A percentile compares a stretch with the other conserved stretches of the same genome.
Conservation (phyloP, 495 filamentous ascomycete genomes). For the Aspergillus wentii region DNA sequence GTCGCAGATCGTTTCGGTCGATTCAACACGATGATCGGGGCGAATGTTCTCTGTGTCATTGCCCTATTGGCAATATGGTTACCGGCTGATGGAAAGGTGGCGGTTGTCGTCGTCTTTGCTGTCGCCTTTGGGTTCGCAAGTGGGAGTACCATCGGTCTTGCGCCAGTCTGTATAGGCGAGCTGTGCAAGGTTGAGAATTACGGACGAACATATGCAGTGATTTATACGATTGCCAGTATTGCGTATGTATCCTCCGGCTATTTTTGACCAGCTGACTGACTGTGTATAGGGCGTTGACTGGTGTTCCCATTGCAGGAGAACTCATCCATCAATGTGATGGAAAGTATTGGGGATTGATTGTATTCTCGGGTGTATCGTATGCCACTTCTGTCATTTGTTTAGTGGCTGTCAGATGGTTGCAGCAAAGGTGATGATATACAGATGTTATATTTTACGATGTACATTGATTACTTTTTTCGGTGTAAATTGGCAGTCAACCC, state of each 20-base stretch:
- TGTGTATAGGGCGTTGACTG: constrained; percentile 61
- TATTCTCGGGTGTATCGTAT: constrained; percentile 49
- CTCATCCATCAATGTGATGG: constrained; percentile 26
- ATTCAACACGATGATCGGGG: constrained; percentile 61
- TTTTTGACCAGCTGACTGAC: no score
- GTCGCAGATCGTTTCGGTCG: constrained; percentile 62
- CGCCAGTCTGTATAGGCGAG: no score
- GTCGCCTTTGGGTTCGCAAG: constrained; percentile 60
- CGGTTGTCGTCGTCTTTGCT: constrained; percentile 56
- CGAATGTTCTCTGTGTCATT: constrained; percentile 47
- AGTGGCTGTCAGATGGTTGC: no score
- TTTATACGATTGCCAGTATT: no score
- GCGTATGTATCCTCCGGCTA: no score
- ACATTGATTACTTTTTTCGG: no score
- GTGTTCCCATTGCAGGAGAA: constrained; percentile 74
- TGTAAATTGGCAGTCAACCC: no score
- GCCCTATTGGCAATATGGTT: constrained; percentile 61
- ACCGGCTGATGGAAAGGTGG: constrained; percentile 44
- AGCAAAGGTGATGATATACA: no score
- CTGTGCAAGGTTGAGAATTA: no score
- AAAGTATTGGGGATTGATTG: constrained; percentile 43
- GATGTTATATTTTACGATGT: no score
- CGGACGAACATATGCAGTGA: no score
- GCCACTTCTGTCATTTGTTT: constrained; percentile 40
- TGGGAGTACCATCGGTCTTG: no score